These are phyloP conservation scores for Stephania cephalantha DNA, from an alignment of 164 flowering plant species.

Conservation along the genomic window DNA sequence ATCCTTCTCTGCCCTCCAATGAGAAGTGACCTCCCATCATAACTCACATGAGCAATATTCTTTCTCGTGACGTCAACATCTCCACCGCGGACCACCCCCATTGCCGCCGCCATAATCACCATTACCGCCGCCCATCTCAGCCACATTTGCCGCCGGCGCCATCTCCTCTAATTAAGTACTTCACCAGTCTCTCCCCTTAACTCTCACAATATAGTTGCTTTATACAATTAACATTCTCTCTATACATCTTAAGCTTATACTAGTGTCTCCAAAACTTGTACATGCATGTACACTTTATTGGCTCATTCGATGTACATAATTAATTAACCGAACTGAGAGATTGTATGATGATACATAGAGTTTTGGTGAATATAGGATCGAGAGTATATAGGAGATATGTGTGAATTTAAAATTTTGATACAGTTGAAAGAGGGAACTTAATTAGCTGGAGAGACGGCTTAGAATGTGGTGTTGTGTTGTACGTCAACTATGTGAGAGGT, in stretches of 20 bases:
- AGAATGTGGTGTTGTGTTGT: not conserved
- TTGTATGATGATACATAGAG: too few species aligned
- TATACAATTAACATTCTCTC: too few species aligned
- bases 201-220: too few species aligned
- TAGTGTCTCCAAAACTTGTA: too few species aligned
- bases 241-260: too few species aligned
- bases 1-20: constrained; percentile 34
- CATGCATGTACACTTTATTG: too few species aligned
- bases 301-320: too few species aligned
- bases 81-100: not conserved
- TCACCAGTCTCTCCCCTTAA: not conserved
- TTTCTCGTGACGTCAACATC: constrained; percentile 16
- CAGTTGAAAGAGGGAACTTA: not conserved
- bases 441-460: not conserved
- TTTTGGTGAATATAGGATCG: too few species aligned
- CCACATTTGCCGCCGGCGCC: not conserved
- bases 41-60: constrained; percentile 20
- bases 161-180: not conserved
- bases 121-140: not conserved
- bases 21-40: constrained; percentile 45
- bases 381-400: too few species aligned
- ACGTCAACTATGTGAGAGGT: not conserved
- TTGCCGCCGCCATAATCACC: not conserved
- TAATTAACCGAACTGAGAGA: too few species aligned
- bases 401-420: too few species aligned